Percentiles rank a stretch among this genome's conserved stretches.
phyloP scores from a whole-genome alignment of 1,139 yeast genomes.

The Candida sp. region DNA sequence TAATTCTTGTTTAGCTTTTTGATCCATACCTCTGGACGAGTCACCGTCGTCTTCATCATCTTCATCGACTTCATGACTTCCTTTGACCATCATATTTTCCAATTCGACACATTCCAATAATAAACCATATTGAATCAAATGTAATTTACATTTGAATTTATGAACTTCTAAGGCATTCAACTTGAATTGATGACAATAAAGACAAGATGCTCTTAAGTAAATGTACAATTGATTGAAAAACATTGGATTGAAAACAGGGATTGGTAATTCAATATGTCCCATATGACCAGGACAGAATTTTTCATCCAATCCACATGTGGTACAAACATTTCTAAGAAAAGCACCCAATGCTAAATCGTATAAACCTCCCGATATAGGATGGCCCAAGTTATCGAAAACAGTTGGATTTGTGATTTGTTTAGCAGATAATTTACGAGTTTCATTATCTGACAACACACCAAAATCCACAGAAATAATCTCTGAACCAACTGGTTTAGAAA shows the following conservation, averaged over 20 bases:
- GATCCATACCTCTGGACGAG: conserved; percentile 25
- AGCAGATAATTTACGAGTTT: conserved; percentile 82
- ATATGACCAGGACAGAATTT: conserved; percentile 97
- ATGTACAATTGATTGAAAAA: conserved; percentile 90
- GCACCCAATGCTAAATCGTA: conserved; percentile 96
- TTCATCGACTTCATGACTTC: conserved; percentile 26
- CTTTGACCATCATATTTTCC: conserved; percentile 53
- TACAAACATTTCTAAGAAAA: conserved; percentile 80
- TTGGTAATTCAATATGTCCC: conserved; percentile 96
- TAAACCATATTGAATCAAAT: conserved; percentile 84
- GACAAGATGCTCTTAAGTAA: conserved; percentile 79
- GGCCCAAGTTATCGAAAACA: conserved; percentile 93
- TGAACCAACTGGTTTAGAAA: conserved; percentile 93
- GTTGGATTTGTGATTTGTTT: conserved; percentile 95
- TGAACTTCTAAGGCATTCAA: conserved; percentile 69
- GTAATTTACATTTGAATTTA: conserved; percentile 72
- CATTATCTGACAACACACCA: conserved; percentile 78
- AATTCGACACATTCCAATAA: conserved; percentile 73
- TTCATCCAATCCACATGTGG: conserved; percentile 96
- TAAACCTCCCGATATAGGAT: conserved; percentile 90
- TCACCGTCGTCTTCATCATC: conserved; percentile 34
- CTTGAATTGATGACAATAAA: conserved; percentile 86
- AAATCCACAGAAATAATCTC: conserved; percentile 92
- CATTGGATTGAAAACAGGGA: conserved; percentile 92
- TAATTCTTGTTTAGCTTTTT: conserved; percentile 43